phyloP scores from a whole-genome alignment of 2,329 filamentous ascomycete species.

The Ophiostoma novo-ulmi region DNA sequence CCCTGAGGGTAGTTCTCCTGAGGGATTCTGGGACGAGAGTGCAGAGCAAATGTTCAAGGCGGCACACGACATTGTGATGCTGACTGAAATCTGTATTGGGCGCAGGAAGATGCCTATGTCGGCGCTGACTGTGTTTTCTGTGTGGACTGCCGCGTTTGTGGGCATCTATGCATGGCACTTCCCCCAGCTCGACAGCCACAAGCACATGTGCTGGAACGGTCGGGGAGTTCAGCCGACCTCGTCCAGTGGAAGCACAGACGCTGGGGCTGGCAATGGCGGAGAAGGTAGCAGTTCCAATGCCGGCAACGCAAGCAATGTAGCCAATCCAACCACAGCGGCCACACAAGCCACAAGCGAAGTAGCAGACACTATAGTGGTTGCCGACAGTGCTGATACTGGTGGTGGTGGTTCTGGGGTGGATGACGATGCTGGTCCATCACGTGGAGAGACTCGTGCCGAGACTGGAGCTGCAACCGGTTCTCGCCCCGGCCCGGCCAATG shows the following conservation, averaged over 20 bases:
- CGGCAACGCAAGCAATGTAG: not conserved
- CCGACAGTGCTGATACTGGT: not conserved
- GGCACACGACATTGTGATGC: constrained; percentile 57
- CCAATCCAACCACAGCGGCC: not conserved
- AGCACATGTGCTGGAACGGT: constrained; percentile 43
- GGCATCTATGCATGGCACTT: constrained; percentile 64
- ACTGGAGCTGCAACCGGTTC: not conserved
- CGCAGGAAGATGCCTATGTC: constrained; percentile 60
- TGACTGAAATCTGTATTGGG: constrained; percentile 56
- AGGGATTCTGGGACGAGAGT: constrained; percentile 57
- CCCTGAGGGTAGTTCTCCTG: constrained; percentile 43
- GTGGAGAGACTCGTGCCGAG: not conserved
- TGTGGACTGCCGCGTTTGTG: constrained; percentile 62
- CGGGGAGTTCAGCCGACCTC: not conserved
- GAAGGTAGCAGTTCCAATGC: not conserved
- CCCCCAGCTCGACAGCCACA: constrained; percentile 59
- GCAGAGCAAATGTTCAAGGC: constrained; percentile 59
- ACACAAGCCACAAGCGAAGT: not conserved
- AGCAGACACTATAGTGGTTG: not conserved
- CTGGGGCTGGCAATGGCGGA: not conserved
- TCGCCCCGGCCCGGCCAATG: not conserved
- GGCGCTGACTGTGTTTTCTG: constrained; percentile 60
- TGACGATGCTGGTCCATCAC: constrained; percentile 32
- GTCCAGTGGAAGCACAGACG: not conserved
- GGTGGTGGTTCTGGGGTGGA: not conserved